Evolutionary conservation across 106 monocot species (phyloP).

Genomic region (Apostasia shenzhenica): DNA sequence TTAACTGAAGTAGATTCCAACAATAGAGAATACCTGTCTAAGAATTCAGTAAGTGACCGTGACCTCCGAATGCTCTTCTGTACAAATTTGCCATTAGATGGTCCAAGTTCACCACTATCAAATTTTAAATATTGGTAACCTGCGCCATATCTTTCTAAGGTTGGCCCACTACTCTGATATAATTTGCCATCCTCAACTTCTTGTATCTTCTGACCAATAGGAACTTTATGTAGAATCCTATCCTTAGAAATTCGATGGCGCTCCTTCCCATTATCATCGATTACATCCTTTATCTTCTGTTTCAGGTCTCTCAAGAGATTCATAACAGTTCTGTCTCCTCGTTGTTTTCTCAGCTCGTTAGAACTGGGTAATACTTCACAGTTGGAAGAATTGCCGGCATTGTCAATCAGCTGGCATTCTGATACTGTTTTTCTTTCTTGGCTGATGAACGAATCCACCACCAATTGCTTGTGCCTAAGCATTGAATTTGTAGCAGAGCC

Average conservation of each 20-base stretch:
- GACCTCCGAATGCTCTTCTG: slow-evolving; percentile 19
- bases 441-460: not conserved
- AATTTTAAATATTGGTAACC: slow-evolving; percentile 9
- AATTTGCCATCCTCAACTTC: slow-evolving; percentile 10
- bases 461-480: not conserved
- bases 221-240: slow-evolving; percentile 67
- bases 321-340: not conserved
- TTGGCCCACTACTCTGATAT: not conserved
- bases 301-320: slow-evolving; percentile 25
- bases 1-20: slow-evolving; percentile 26
- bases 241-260: slow-evolving; percentile 52
- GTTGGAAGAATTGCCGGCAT: not conserved
- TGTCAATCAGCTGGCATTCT: not conserved
- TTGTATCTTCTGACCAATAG: slow-evolving; percentile 36
- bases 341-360: slow-evolving; percentile 5
- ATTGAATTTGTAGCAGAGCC: not conserved
- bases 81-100: slow-evolving; percentile 2
- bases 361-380: not conserved
- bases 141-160: not conserved
- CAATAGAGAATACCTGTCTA: slow-evolving; percentile 38
- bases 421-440: not conserved
- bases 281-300: slow-evolving; percentile 29
- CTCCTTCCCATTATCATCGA: slow-evolving; percentile 35
- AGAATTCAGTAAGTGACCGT: slow-evolving; percentile 35
- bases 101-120: not conserved